Conservation (phyloP, 768 basidiomycete species). For the Crassisporium funariophilum region DNA sequence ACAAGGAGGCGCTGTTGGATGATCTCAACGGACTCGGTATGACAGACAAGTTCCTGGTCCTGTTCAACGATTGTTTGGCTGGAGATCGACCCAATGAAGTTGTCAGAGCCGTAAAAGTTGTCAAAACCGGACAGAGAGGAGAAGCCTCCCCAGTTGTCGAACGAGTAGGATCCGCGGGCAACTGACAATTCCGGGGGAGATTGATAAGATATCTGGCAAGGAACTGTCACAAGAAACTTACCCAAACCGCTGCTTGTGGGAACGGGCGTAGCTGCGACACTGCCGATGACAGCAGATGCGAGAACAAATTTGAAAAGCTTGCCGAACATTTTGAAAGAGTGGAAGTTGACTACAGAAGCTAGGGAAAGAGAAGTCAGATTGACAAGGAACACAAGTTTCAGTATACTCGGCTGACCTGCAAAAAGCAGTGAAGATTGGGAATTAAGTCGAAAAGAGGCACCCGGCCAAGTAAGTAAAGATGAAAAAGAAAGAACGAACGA, state of each 20-base stretch:
- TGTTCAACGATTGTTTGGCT: slow-evolving; percentile 30
- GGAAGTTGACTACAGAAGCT: too few species aligned
- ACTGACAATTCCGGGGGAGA: not conserved
- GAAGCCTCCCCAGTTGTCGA: slow-evolving; percentile 41
- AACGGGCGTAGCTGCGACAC: slow-evolving; percentile 15
- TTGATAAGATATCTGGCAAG: too few species aligned
- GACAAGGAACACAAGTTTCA: too few species aligned
- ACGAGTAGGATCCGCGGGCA: slow-evolving; percentile 14
- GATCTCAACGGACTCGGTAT: slow-evolving; percentile 37
- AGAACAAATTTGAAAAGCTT: slow-evolving; percentile 20
- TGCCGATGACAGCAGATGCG: slow-evolving; percentile 17
- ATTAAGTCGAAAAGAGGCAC: too few species aligned
- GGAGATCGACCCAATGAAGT: slow-evolving; percentile 40
- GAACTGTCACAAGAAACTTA: not conserved
- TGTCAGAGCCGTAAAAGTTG: slow-evolving; percentile 46
- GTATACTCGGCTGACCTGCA: too few species aligned
- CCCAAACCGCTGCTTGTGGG: slow-evolving; percentile 10
- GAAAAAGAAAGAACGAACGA: too few species aligned
- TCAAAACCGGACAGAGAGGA: slow-evolving; percentile 42
- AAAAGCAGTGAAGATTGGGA: too few species aligned
- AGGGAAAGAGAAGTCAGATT: too few species aligned
- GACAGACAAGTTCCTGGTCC: slow-evolving; percentile 38
- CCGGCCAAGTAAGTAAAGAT: too few species aligned
- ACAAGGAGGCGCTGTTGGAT: slow-evolving; percentile 48
- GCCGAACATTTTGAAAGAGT: slow-evolving; percentile 23